phyloP scores from a whole-genome alignment of 768 basidiomycete genomes.

The Strobilomyces echinocephalus region DNA sequence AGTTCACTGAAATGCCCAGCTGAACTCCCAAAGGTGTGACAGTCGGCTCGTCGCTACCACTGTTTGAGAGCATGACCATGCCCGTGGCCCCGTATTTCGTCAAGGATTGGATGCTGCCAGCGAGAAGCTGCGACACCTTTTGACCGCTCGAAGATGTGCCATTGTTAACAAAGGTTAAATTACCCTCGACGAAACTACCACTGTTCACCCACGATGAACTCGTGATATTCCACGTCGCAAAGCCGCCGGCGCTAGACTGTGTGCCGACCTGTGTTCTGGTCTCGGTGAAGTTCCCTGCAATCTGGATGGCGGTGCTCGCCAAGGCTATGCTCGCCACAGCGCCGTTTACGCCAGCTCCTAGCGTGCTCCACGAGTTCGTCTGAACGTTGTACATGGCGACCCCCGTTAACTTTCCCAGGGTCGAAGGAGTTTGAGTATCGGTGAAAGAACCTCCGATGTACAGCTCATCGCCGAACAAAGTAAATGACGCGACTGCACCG shows the following conservation, averaged over 20 bases:
- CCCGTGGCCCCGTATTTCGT: slow-evolving; percentile 71
- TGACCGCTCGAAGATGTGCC: slow-evolving; percentile 45
- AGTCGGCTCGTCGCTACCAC: slow-evolving; percentile 47
- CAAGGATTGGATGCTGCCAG: slow-evolving; percentile 58
- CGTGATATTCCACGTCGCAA: slow-evolving; percentile 69
- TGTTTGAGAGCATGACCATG: slow-evolving; percentile 73
- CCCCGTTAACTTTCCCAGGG: slow-evolving; percentile 47
- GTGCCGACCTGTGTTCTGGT: slow-evolving; percentile 35
- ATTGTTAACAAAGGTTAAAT: slow-evolving; percentile 65
- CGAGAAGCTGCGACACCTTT: slow-evolving; percentile 52
- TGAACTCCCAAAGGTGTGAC: slow-evolving; percentile 60
- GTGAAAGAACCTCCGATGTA: slow-evolving; percentile 89
- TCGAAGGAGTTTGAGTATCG: slow-evolving; percentile 55
- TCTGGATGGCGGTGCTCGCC: slow-evolving; percentile 47
- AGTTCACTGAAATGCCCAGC: slow-evolving; percentile 40
- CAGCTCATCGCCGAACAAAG: slow-evolving; percentile 57
- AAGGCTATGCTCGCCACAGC: slow-evolving; percentile 58
- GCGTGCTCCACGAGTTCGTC: slow-evolving; percentile 58
- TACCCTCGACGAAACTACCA: slow-evolving; percentile 70
- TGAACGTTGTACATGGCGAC: slow-evolving; percentile 70
- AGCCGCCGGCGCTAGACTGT: slow-evolving; percentile 47
- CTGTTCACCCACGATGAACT: slow-evolving; percentile 63
- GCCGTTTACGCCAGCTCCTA: slow-evolving; percentile 76
- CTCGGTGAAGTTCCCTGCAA: slow-evolving; percentile 73
- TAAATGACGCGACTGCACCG: slow-evolving; percentile 67